Evolutionary conservation across 106 monocot species (phyloP).

Genomic region (Allium cepa): DNA sequence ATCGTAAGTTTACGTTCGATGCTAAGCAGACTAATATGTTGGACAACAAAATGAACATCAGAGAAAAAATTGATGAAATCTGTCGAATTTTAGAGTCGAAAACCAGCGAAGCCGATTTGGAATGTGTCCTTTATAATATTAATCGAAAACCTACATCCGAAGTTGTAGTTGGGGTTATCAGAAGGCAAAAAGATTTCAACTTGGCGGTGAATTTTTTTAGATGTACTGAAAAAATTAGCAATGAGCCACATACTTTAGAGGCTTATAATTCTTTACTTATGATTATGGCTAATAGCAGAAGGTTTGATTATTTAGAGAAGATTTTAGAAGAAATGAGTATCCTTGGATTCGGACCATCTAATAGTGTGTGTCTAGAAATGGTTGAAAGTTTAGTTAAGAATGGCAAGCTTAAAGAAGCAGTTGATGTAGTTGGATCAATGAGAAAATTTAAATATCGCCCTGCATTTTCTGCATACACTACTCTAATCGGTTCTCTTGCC

Average conservation of each 20-base stretch:
- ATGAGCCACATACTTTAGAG: constrained; percentile 34
- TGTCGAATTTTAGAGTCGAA: constrained; percentile 35
- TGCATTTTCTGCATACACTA: constrained; percentile 86
- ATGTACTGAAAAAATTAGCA: constrained; percentile 44
- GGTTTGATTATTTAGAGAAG: constrained; percentile 46
- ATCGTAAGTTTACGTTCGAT: constrained; percentile 23
- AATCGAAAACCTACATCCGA: constrained; percentile 26
- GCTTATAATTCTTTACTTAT: constrained; percentile 65
- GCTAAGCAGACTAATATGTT: neutral
- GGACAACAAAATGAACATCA: constrained; percentile 6
- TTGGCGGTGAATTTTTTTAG: constrained; percentile 52
- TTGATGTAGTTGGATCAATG: constrained; percentile 44
- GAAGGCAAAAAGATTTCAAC: constrained; percentile 32
- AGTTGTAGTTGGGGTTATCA: constrained; percentile 37
- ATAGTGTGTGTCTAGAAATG: constrained; percentile 51
- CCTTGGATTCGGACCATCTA: constrained; percentile 52
- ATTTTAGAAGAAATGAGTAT: constrained; percentile 81
- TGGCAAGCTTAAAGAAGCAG: constrained; percentile 51
- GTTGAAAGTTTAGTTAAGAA: constrained; percentile 36
- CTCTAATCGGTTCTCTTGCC: constrained; percentile 77
- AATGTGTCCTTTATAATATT: constrained; percentile 27
- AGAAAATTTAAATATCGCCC: constrained; percentile 77
- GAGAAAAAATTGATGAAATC: constrained; percentile 25
- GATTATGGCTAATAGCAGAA: constrained; percentile 37
- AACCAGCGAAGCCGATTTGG: constrained; percentile 28